phyloP scores from a whole-genome alignment of 1,284 basidiomycete genomes.

The Pyrrhoderma lamaoense region DNA sequence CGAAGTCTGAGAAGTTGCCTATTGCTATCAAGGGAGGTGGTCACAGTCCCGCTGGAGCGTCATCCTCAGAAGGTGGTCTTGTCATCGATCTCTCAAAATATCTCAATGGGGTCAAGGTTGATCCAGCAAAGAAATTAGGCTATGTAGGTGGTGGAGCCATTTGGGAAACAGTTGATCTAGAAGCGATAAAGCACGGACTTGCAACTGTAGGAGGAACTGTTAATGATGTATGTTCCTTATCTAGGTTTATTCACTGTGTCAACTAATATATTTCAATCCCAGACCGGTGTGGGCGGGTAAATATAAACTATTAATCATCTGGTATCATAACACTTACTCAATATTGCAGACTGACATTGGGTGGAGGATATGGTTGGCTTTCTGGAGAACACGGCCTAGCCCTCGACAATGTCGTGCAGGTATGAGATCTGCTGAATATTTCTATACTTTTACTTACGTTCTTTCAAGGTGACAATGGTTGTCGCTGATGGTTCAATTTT shows the following conservation, averaged over 20 bases:
- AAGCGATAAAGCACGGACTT: constrained; percentile 39
- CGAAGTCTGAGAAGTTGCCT: constrained; percentile 31
- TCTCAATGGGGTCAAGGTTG: constrained; percentile 36
- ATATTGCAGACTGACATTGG: constrained; percentile 38
- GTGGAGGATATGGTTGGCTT: constrained; percentile 54
- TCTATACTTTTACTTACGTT: neutral
- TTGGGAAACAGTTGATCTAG: constrained; percentile 45
- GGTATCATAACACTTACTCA: neutral
- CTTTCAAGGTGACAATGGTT: constrained; percentile 41
- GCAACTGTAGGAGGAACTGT: constrained; percentile 48
- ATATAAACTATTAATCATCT: constrained; percentile 12
- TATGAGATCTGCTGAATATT: constrained; percentile 17
- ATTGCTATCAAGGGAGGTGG: constrained; percentile 42
- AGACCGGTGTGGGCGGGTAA: constrained; percentile 51
- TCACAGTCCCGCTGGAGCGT: constrained; percentile 42
- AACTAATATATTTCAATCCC: neutral
- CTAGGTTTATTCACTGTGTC: constrained; percentile 2
- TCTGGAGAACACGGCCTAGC: constrained; percentile 42
- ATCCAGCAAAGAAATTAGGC: constrained; percentile 35
- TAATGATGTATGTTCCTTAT: constrained; percentile 37
- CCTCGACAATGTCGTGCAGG: constrained; percentile 48
- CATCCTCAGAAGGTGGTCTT: constrained; percentile 43
- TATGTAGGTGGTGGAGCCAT: constrained; percentile 47
- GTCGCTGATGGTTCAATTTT: constrained; percentile 40
- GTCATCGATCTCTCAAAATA: constrained; percentile 49